phyloP scores from a whole-genome alignment of 768 basidiomycete genomes.

The Serendipita sp. region DNA sequence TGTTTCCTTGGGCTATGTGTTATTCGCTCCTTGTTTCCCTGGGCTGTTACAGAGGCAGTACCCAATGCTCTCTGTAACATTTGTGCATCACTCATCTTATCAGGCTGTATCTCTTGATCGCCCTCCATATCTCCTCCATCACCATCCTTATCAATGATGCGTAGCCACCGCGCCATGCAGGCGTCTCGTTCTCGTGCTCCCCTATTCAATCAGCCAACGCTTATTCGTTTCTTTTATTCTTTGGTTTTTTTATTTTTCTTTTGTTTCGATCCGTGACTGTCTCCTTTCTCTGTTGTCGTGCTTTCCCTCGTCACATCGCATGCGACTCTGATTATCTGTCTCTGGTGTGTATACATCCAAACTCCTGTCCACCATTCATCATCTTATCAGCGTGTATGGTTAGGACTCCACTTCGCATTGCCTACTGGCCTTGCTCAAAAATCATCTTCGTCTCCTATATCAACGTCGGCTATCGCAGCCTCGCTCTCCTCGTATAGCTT shows the following conservation, averaged over 20 bases:
- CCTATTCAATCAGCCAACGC: background rate
- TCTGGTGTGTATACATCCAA: background rate
- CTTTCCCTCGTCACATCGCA: background rate
- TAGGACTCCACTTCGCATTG: background rate
- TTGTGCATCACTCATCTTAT: slow-evolving; percentile 1
- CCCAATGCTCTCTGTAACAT: background rate
- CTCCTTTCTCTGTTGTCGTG: background rate
- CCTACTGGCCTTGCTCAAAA: slow-evolving; percentile 7
- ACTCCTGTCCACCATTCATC: background rate
- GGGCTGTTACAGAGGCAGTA: slow-evolving; percentile 1
- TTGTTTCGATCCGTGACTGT: background rate
- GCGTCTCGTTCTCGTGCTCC: background rate
- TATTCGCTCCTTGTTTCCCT: background rate
- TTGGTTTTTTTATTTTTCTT: background rate
- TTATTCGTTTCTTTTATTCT: background rate
- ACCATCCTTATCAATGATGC: background rate
- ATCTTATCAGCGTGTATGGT: background rate
- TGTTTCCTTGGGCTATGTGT: background rate
- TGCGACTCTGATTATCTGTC: background rate
- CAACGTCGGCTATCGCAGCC: slow-evolving; percentile 47
- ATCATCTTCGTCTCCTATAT: slow-evolving; percentile 26
- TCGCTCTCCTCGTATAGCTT: slow-evolving; percentile 62
- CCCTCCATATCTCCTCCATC: background rate
- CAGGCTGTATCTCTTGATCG: background rate
- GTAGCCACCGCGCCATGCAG: background rate